These are phyloP conservation scores for Salix caprea DNA, from an alignment of 345 rosid species.

Conservation along the genomic window DNA sequence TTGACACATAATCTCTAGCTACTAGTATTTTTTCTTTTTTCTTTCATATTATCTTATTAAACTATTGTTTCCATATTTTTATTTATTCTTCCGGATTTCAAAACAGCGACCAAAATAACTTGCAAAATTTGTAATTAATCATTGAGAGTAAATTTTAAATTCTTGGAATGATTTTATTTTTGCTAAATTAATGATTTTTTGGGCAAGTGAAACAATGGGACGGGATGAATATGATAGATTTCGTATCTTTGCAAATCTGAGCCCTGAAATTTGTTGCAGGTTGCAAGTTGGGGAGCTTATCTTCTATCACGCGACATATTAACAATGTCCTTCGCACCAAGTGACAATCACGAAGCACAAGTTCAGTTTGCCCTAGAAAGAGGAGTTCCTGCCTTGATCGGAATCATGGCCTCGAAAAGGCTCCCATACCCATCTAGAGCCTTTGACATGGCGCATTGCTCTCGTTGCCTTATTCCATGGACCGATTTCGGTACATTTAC, in stretches of 20 bases:
- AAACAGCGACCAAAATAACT: background rate
- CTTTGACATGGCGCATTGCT: constrained; percentile 50
- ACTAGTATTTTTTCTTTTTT: background rate
- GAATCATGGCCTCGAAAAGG: constrained; percentile 39
- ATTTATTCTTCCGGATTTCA: no score
- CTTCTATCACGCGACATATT: constrained; percentile 35
- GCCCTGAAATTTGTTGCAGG: constrained; percentile 14
- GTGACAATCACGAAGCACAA: constrained; percentile 48
- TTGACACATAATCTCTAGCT: background rate
- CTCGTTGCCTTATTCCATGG: constrained; percentile 50
- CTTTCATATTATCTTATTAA: background rate
- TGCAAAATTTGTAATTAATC: background rate
- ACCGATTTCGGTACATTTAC: constrained; percentile 23
- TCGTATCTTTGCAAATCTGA: background rate
- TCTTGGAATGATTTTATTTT: background rate
- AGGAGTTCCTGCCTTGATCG: constrained; percentile 45
- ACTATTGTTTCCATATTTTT: no score
- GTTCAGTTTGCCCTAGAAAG: constrained; percentile 47
- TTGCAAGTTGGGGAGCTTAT: constrained; percentile 51
- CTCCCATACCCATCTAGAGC: constrained; percentile 46
- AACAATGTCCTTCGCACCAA: constrained; percentile 44
- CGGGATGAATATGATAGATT: background rate
- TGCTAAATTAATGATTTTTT: background rate
- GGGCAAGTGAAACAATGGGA: background rate
- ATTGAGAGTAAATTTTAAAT: background rate